These are phyloP conservation scores for Adansonia rubrostipa DNA, from an alignment of 441 rosid genomes.

Conservation along the genomic window DNA sequence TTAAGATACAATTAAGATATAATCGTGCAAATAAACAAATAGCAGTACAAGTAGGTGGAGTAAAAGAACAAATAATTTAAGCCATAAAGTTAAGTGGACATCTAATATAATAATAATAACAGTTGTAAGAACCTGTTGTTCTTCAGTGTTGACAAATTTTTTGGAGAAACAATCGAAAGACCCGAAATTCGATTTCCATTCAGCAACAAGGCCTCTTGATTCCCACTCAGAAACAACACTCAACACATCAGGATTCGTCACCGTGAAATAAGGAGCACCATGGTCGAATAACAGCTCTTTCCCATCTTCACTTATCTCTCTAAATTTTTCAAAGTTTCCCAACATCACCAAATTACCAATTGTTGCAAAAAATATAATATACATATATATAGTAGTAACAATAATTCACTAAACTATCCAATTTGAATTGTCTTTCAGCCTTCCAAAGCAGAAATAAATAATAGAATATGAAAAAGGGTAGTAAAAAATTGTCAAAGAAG, in stretches of 20 bases:
- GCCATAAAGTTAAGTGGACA: background rate
- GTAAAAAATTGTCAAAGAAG: background rate
- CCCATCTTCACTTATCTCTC: conserved; percentile 70
- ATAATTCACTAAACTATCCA: background rate
- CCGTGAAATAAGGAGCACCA: conserved; percentile 76
- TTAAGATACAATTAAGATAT: background rate
- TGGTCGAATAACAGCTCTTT: conserved; percentile 75
- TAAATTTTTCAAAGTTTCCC: conserved; percentile 25
- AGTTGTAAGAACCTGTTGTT: conserved; percentile 50
- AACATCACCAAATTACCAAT: background rate
- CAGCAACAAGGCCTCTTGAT: conserved; percentile 63
- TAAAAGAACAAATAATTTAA: background rate
- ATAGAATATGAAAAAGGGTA: background rate
- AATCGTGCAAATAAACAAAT: background rate
- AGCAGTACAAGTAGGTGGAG: background rate
- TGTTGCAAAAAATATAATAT: background rate
- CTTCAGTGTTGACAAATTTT: conserved; percentile 39
- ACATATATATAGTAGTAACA: background rate
- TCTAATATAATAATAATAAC: background rate
- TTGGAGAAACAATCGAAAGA: conserved; percentile 59
- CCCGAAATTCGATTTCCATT: conserved; percentile 69
- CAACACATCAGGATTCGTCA: conserved; percentile 49
- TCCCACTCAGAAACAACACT: conserved; percentile 73
- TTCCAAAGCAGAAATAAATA: background rate
- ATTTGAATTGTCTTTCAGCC: background rate